Evolutionary conservation across 2,329 filamentous ascomycete species (phyloP).

Genomic region (Knufia petricola): DNA sequence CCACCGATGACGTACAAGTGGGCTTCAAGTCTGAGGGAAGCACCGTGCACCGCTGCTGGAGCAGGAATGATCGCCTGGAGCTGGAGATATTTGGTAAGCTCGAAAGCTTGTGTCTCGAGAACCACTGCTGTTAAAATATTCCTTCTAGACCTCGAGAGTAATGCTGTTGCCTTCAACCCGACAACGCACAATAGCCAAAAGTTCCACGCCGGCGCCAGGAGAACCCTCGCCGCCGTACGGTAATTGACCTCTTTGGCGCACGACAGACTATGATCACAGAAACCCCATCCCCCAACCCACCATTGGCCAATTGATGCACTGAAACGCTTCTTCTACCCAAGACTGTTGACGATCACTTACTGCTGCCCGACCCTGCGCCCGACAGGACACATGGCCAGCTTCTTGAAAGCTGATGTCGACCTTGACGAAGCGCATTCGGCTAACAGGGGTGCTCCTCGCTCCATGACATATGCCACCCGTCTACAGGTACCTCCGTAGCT

Average conservation of each 20-base stretch:
- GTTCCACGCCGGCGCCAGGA: neutral
- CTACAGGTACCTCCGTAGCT: too few species aligned
- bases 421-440: neutral
- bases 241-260: neutral
- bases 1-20: neutral
- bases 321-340: conserved; percentile 1
- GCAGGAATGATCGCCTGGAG: neutral
- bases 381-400: neutral
- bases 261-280: neutral
- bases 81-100: neutral
- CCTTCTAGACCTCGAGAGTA: neutral
- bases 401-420: neutral
- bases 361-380: conserved; percentile 2
- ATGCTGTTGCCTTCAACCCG: neutral
- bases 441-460: neutral
- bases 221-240: neutral
- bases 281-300: neutral
- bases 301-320: neutral
- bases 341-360: neutral
- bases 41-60: neutral
- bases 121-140: neutral
- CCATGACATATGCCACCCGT: too few species aligned
- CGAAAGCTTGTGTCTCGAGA: neutral
- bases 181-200: neutral
- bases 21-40: neutral